Conservation (phyloP, 805 yeast species). For the Teunomyces panamensis region DNA sequence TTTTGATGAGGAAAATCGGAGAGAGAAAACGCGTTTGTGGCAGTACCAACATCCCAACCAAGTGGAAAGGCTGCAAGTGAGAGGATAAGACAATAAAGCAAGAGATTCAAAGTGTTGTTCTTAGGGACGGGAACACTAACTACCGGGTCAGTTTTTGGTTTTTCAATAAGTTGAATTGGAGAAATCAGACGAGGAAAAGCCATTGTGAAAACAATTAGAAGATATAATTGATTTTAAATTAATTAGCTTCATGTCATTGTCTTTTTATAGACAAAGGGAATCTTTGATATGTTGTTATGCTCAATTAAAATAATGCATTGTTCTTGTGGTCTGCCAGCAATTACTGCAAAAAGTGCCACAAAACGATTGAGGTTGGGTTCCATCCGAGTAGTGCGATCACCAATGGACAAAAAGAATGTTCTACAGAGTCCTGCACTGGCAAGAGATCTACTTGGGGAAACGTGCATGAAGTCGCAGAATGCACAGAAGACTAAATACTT, state of each 20-base stretch:
- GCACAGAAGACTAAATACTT: neutral
- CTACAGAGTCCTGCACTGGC: neutral
- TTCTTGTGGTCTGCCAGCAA: conserved; percentile 1
- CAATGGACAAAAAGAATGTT: neutral
- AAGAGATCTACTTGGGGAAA: neutral
- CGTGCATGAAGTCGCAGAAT: neutral
- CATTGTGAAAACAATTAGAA: neutral
- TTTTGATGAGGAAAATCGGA: conserved; percentile 9
- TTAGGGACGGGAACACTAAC: neutral
- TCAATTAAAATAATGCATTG: neutral
- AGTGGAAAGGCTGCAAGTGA: conserved; percentile 20
- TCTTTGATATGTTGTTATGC: conserved; percentile 1
- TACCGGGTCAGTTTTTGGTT: neutral
- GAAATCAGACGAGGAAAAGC: neutral
- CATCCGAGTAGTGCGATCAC: neutral
- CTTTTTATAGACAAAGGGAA: neutral
- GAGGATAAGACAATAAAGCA: conserved; percentile 7
- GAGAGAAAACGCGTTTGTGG: conserved; percentile 14
- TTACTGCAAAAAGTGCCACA: conserved; percentile 7
- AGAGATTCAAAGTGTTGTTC: neutral
- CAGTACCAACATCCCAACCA: conserved; percentile 28
- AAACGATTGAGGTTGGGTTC: neutral
- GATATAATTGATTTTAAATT: neutral
- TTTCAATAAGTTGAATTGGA: neutral
- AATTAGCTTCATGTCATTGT: neutral